A percentile compares a stretch with the other conserved stretches of the same genome.
Conservation (phyloP, 805 yeast species). For the Tetrapisispora pingtungensis region DNA sequence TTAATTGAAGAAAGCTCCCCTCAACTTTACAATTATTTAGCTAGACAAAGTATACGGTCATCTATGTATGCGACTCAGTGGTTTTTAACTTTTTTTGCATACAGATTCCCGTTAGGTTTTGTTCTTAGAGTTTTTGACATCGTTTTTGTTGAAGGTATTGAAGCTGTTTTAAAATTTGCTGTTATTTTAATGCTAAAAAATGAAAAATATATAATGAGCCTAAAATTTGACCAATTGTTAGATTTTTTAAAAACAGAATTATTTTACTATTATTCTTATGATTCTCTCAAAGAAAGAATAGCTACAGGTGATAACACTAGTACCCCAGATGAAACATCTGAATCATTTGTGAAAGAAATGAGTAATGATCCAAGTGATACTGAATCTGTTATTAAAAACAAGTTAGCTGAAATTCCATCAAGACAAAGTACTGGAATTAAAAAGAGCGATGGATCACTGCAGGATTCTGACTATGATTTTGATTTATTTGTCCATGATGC, state of each 20-base stretch:
- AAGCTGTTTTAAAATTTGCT: constrained; percentile 75
- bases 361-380: constrained; percentile 5
- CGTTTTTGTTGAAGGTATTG: constrained; percentile 84
- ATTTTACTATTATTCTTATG: constrained; percentile 56
- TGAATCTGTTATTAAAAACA: constrained; percentile 10
- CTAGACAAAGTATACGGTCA: constrained; percentile 77
- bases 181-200: constrained; percentile 69
- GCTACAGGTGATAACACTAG: background rate
- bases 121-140: constrained; percentile 83
- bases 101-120: constrained; percentile 83
- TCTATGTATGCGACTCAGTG: constrained; percentile 98
- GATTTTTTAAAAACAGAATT: constrained; percentile 70
- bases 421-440: background rate
- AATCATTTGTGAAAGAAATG: background rate
- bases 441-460: background rate
- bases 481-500: constrained; percentile 74
- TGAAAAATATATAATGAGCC: constrained; percentile 43
- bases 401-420: constrained; percentile 7
- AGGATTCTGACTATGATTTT: constrained; percentile 42
- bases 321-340: constrained; percentile 13
- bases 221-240: constrained; percentile 68
- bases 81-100: constrained; percentile 92
- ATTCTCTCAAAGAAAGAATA: constrained; percentile 15
- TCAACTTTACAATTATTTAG: constrained; percentile 58
- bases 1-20: constrained; percentile 72